Evolutionary conservation across 2,329 filamentous ascomycete species (phyloP).

Genomic region (Calonectria naviculata): DNA sequence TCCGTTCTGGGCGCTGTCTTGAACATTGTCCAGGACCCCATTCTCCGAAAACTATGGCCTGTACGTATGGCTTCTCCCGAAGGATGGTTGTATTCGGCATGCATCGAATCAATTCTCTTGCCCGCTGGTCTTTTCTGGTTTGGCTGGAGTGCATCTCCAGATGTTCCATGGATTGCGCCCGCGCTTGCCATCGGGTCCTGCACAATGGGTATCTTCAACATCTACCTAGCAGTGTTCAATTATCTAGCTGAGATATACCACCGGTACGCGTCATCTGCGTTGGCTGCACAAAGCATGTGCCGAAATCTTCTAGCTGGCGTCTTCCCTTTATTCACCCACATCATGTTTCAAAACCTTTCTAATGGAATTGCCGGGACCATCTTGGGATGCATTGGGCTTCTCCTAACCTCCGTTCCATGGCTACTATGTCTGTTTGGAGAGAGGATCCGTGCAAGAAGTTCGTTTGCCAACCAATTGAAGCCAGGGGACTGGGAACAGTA

Average conservation of each 20-base stretch:
- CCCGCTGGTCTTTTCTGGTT: conserved; percentile 78
- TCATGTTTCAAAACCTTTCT: conserved; percentile 69
- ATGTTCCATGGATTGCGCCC: conserved; percentile 72
- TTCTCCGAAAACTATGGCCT: conserved; percentile 61
- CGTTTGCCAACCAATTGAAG: conserved; percentile 60
- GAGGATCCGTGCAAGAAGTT: conserved; percentile 70
- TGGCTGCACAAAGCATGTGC: conserved; percentile 75
- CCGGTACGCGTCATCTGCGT: conserved; percentile 72
- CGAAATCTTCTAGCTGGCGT: conserved; percentile 73
- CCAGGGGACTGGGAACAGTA: too few species aligned
- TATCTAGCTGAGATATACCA: conserved; percentile 77
- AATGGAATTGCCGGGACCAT: conserved; percentile 72
- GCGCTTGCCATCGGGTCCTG: conserved; percentile 70
- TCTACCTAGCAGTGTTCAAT: conserved; percentile 77
- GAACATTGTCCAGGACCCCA: conserved; percentile 67
- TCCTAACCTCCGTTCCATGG: conserved; percentile 75
- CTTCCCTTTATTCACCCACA: conserved; percentile 71
- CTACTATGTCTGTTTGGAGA: conserved; percentile 73
- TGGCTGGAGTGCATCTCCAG: conserved; percentile 67
- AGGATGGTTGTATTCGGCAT: conserved; percentile 71
- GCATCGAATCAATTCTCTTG: conserved; percentile 69
- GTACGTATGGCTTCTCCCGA: conserved; percentile 58
- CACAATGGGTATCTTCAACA: conserved; percentile 75
- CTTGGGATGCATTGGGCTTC: conserved; percentile 68
- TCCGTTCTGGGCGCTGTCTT: conserved; percentile 62